Evolutionary conservation across 176 grass and related monocot species (phyloP), one percentile per base, ranked within the genome.

Genomic region (Hordeum vulgare): DNA sequence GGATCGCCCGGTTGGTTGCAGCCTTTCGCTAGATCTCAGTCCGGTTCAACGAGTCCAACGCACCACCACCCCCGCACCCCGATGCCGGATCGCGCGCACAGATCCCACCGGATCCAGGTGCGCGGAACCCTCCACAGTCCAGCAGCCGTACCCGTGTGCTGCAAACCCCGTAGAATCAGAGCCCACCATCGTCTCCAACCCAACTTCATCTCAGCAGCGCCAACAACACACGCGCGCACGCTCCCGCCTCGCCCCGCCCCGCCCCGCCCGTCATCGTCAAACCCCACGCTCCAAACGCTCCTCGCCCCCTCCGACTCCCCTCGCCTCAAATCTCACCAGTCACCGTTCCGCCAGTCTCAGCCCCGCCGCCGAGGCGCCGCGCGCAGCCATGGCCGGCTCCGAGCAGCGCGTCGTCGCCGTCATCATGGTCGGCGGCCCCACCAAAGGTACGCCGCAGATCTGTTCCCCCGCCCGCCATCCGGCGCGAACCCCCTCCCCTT

Each of bases 391-490:
- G 97, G 91, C 91, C 27, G 88, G 85, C 86, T 64, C 96, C 66
- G 83, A 94, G 89, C 85, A 96, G 87, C 89, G 78, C 64, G 86
- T 99, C 77, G 97, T 96, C 74, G 89, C 97, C 71, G 97, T 99
- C 83, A 94, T 99, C 91, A 92, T 96, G 97, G 97, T 99, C 81
- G 97, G 97, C 34, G 93, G 97, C 9, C 93, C 97, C 34, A 99
- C 97, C 15, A 99, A 99, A 88, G 97, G 97, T 92, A 56, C 51
- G 51, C 49, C 27, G 23, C 56, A 37, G 88, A 96, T 96, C 90
- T 80, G 79, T n/a, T n/a, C 80, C 14, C 24, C 35, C 62, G 5
- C 15, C 47, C 15, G 0, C 65, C 26, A n/a, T n/a, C 51, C 45
- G 45, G 45, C 1, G 45, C 13, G 5, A 2, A 17, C 45, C 15